These are phyloP conservation scores for Naganishia onofrii DNA, from an alignment of 768 basidiomycete genomes.

Conservation along the genomic window DNA sequence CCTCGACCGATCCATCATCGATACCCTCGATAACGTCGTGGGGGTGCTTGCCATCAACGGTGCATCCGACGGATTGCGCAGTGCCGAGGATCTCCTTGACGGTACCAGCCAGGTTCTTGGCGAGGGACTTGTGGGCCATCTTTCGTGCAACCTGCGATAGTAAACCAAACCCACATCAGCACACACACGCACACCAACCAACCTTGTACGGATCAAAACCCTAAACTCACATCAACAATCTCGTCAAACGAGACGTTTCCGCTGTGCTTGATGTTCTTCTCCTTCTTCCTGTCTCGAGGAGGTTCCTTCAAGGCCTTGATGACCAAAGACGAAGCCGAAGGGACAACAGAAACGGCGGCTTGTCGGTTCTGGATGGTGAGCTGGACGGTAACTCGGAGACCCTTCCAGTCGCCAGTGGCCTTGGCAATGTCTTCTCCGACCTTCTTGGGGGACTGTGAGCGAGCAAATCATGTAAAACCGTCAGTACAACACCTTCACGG, in stretches of 20 bases:
- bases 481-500: background rate
- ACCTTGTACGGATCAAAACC: no score
- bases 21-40: constrained; percentile 83
- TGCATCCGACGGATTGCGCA: constrained; percentile 94
- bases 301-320: constrained; percentile 99
- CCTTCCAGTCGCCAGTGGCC: constrained; percentile 97
- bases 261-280: constrained; percentile 99
- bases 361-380: constrained; percentile 99
- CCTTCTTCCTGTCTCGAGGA: constrained; percentile 98
- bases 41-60: constrained; percentile 84
- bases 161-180: background rate
- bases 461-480: background rate
- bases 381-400: constrained; percentile 97
- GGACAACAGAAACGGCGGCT: constrained; percentile 92
- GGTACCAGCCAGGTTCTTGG: constrained; percentile 82
- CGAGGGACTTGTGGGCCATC: constrained; percentile 89
- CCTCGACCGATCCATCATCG: constrained; percentile 54
- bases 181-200: background rate
- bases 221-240: constrained; percentile 64
- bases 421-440: constrained; percentile 99
- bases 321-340: constrained; percentile 93
- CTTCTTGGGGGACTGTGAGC: constrained; percentile 90
- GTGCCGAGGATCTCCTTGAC: constrained; percentile 98
- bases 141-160: constrained; percentile 78
- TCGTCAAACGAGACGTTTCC: constrained; percentile 93